phyloP scores from a whole-genome alignment of 257 asterid species.

The Scutellaria baicalensis region DNA sequence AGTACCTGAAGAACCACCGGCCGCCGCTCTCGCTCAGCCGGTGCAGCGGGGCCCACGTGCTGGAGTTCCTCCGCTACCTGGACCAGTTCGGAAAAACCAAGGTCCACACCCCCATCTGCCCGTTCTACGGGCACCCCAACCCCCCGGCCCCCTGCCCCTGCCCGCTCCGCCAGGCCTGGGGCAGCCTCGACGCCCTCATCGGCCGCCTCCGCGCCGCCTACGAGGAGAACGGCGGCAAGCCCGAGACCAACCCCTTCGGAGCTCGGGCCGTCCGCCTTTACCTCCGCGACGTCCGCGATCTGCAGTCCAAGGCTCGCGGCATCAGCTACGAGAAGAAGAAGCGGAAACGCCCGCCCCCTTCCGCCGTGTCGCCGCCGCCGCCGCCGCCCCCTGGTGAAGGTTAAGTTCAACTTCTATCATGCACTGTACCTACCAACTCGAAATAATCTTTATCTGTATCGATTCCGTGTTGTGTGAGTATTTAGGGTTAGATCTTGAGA shows the following conservation, averaged over 20 bases:
- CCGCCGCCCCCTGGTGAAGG: slow-evolving; percentile 31
- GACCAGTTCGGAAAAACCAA: slow-evolving; percentile 92
- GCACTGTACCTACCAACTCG: neutral
- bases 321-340: slow-evolving; percentile 94
- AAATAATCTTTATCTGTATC: neutral
- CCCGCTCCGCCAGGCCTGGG: slow-evolving; percentile 96
- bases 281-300: slow-evolving; percentile 79
- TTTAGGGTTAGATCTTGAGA: slow-evolving; percentile 23
- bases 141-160: slow-evolving; percentile 98
- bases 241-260: slow-evolving; percentile 84
- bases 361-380: slow-evolving; percentile 15
- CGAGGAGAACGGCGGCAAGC: slow-evolving; percentile 90
- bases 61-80: slow-evolving; percentile 84
- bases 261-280: slow-evolving; percentile 84
- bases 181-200: slow-evolving; percentile 87
- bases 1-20: slow-evolving; percentile 81
- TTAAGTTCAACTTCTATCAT: slow-evolving; percentile 8
- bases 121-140: slow-evolving; percentile 84
- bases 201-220: slow-evolving; percentile 87
- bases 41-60: slow-evolving; percentile 95
- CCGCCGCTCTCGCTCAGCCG: slow-evolving; percentile 86
- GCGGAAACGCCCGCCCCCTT: slow-evolving; percentile 51
- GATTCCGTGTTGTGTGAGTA: neutral
- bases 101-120: slow-evolving; percentile 77
- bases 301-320: slow-evolving; percentile 90